Evolutionary conservation across 441 rosid species (phyloP).

Genomic region (Corymbia citriodora): DNA sequence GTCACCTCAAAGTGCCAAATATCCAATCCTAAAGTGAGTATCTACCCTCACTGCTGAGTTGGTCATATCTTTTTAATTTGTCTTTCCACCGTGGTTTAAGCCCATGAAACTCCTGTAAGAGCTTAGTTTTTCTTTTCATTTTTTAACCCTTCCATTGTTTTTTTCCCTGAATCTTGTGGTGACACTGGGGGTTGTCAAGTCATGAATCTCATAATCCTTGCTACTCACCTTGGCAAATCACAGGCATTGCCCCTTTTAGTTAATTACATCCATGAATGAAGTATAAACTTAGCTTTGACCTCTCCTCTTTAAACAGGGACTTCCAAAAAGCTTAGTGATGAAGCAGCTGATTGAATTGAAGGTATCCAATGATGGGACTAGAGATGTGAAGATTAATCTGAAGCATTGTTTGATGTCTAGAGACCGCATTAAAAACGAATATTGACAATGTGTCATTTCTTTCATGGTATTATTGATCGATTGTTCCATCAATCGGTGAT

Average conservation of each 20-base stretch:
- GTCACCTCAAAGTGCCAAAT: neutral
- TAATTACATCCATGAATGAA: neutral
- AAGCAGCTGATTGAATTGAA: neutral
- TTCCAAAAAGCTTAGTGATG: neutral
- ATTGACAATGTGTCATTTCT: neutral
- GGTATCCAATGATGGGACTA: neutral
- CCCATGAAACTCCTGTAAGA: neutral
- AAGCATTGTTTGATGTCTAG: neutral
- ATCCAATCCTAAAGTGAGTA: neutral
- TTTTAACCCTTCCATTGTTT: neutral
- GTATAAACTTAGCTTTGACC: neutral
- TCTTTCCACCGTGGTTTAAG: neutral
- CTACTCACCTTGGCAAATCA: neutral
- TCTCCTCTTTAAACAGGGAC: neutral
- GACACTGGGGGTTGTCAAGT: neutral
- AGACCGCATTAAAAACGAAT: neutral
- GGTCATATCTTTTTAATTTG: neutral
- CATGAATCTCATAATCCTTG: neutral
- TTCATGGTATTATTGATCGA: neutral
- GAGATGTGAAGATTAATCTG: neutral
- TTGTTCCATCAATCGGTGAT: neutral
- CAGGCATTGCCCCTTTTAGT: neutral
- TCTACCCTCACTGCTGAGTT: neutral
- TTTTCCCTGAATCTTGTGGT: neutral
- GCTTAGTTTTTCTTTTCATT: neutral